phyloP scores from a whole-genome alignment of 2,329 filamentous ascomycete genomes.

The Tetracladium maxilliforme region DNA sequence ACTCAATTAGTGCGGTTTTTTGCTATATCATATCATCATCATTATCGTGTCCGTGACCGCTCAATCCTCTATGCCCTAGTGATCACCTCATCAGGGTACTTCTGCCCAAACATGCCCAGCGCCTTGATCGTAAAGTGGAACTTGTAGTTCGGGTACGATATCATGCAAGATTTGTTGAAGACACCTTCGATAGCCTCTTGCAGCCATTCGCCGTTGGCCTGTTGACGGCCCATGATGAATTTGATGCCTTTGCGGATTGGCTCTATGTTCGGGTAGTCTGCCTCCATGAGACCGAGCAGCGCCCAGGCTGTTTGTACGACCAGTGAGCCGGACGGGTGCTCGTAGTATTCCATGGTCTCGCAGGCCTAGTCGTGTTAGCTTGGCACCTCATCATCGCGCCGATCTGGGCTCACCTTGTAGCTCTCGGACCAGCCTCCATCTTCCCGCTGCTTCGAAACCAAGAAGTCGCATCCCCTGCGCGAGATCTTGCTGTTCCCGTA shows the following conservation, averaged over 20 bases:
- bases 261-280: slow-evolving; percentile 61
- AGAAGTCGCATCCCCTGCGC: slow-evolving; percentile 67
- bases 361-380: slow-evolving; percentile 64
- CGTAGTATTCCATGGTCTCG: slow-evolving; percentile 59
- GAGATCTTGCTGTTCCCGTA: slow-evolving; percentile 61
- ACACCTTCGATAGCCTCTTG: slow-evolving; percentile 96
- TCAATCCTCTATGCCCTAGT: background rate
- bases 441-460: slow-evolving; percentile 67
- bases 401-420: slow-evolving; percentile 55
- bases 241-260: slow-evolving; percentile 60
- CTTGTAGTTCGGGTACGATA: slow-evolving; percentile 98
- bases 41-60: no score
- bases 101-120: slow-evolving; percentile 71
- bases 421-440: slow-evolving; percentile 97
- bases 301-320: slow-evolving; percentile 96
- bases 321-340: slow-evolving; percentile 63
- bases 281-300: slow-evolving; percentile 67
- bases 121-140: slow-evolving; percentile 92
- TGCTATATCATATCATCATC: no score
- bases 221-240: slow-evolving; percentile 75
- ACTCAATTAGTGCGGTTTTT: no score
- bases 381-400: slow-evolving; percentile 68
- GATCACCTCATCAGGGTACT: slow-evolving; percentile 18
- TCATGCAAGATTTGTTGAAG: slow-evolving; percentile 99
- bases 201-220: slow-evolving; percentile 81